Base-by-base conservation (phyloP, 768 basidiomycete genomes). In the Rhizopogon salebrosus region DNA sequence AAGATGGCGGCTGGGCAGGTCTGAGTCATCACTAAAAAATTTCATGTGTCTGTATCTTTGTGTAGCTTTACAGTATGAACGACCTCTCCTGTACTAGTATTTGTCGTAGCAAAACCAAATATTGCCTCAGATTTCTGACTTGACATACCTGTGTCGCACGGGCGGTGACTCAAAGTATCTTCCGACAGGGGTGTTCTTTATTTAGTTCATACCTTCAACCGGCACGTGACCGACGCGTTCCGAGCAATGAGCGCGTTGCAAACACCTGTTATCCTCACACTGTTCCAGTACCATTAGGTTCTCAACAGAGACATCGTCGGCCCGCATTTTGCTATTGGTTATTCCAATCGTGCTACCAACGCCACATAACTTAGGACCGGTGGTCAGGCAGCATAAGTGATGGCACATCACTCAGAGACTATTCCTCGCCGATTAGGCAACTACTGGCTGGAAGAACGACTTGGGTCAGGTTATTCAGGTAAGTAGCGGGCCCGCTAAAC, bases 391-490 rank as follows among this genome's bases (percentile, higher is more conserved):
- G 20, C 23, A 46, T 23, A 16, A 34, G 31, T 34, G 1, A 70
- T 66, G 64, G 20, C 24, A 6, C 42, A 40, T 6, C 37, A 35
- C 13, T 4, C 20, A 24, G 60, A 68, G 18, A 27, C 26, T 13
- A 58, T 66, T 40, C 75, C 75, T 41, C 62, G 62, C 16, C 57
- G 60, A 35, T 68, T 89, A 11, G 84, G 75, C 14, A 88, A 87
- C 62, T 89, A 77, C 69, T 79, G 72, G 67, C 62, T 90, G 31
- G 73, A 75, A 20, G 74, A 80, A 35, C 73, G 71, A 16, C 72
- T 90, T 26, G 87, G 87, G 22, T 82, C 85, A 41, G 87, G 87
- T 3, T 89, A 84, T 62, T 88, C 87, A 55, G 87, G 87, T 83
- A 53, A 53, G 74, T 62, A 16, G 16, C 49, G 43, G 10, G 22